phyloP scores from a whole-genome alignment of 306 rosid species.

The Phaseolus lunatus region DNA sequence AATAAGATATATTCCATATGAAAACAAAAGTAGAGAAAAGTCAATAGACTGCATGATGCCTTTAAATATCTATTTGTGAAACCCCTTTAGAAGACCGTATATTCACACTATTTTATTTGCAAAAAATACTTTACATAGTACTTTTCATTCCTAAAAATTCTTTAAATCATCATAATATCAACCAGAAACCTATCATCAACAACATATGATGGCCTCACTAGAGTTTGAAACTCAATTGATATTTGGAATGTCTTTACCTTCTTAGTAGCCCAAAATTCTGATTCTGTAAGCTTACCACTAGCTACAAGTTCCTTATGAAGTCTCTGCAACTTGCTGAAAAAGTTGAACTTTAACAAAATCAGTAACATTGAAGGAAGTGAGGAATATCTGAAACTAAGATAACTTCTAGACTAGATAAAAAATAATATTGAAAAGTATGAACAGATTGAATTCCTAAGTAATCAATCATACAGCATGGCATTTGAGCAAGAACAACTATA shows the following conservation, averaged over 20 bases:
- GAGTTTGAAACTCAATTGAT: conserved; percentile 39
- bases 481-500: conserved; percentile 38
- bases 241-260: conserved; percentile 58
- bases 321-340: conserved; percentile 82
- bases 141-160: conserved; percentile 18
- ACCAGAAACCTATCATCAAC: conserved; percentile 9
- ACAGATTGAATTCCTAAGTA: conserved; percentile 33
- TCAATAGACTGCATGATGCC: conserved; percentile 4
- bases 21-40: conserved; percentile 3
- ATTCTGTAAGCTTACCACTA: conserved; percentile 86
- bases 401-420: conserved; percentile 33
- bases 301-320: conserved; percentile 90
- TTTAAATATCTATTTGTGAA: conserved; percentile 17
- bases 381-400: conserved; percentile 40
- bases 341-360: conserved; percentile 48
- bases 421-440: conserved; percentile 12
- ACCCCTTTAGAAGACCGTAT: conserved; percentile 2
- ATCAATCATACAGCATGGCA: conserved; percentile 13
- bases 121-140: conserved; percentile 36
- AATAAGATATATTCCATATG: background rate
- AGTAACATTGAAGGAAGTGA: conserved; percentile 18
- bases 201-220: conserved; percentile 13
- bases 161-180: conserved; percentile 20
- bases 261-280: conserved; percentile 98
- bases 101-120: conserved; percentile 26